These are phyloP conservation scores for Fusarium algeriense DNA, from an alignment of 2,329 filamentous ascomycete genomes.

Conservation along the genomic window DNA sequence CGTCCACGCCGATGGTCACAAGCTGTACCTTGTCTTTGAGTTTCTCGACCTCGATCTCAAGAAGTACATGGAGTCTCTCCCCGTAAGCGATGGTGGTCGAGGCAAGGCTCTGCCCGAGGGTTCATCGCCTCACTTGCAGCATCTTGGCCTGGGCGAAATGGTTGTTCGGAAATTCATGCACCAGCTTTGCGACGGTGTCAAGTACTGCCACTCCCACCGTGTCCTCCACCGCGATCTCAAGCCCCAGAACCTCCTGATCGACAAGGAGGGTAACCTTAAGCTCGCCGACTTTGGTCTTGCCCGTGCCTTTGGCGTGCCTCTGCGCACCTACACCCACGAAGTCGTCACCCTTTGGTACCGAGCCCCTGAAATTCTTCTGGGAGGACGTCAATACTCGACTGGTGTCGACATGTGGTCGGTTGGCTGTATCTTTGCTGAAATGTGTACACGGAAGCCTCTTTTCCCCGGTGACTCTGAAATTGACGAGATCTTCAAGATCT, in stretches of 20 bases:
- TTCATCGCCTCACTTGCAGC: constrained; percentile 71
- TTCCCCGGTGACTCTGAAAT: constrained; percentile 88
- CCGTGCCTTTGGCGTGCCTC: constrained; percentile 88
- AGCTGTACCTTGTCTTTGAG: constrained; percentile 93
- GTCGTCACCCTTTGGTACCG: constrained; percentile 96
- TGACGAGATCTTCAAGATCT: constrained; percentile 65
- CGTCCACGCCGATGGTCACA: constrained; percentile 93
- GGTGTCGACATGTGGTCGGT: constrained; percentile 97
- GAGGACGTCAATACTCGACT: constrained; percentile 91
- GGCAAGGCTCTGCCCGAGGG: constrained; percentile 88
- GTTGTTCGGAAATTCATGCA: constrained; percentile 96
- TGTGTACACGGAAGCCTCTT: constrained; percentile 92
- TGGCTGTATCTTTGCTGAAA: constrained; percentile 94
- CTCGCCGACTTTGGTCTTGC: constrained; percentile 91
- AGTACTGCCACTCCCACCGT: constrained; percentile 90
- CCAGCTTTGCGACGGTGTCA: constrained; percentile 85
- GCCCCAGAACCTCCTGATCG: constrained; percentile 89
- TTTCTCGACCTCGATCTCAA: constrained; percentile 93
- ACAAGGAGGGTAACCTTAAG: constrained; percentile 89
- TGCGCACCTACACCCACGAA: constrained; percentile 94
- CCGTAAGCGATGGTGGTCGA: constrained; percentile 84
- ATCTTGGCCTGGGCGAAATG: constrained; percentile 78
- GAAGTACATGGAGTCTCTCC: constrained; percentile 95
- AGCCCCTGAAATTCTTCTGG: constrained; percentile 88
- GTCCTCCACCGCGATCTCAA: constrained; percentile 90